These are phyloP conservation scores for Pichia manshurica DNA, from an alignment of 805 yeast species.

Conservation along the genomic window DNA sequence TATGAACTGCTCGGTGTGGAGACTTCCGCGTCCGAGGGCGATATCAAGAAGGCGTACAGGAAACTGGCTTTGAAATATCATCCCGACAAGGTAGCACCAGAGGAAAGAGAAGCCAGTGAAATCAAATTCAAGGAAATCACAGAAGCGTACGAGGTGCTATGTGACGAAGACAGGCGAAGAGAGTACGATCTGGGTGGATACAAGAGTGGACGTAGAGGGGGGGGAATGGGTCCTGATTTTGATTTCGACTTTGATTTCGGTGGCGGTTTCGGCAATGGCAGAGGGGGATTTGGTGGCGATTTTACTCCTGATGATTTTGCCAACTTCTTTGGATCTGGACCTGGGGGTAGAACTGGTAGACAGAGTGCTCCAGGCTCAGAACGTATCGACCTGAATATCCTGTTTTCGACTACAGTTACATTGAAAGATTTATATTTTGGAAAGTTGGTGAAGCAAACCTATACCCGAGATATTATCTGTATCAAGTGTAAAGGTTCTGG, in stretches of 20 bases:
- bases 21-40: conserved; percentile 45
- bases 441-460: conserved; percentile 65
- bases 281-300: conserved; percentile 29
- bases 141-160: conserved; percentile 78
- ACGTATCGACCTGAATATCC: conserved; percentile 45
- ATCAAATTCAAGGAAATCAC: conserved; percentile 74
- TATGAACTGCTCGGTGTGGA: conserved; percentile 20
- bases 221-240: conserved; percentile 18
- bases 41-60: conserved; percentile 80
- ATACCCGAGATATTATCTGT: conserved; percentile 71
- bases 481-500: conserved; percentile 72
- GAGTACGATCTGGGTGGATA: conserved; percentile 45
- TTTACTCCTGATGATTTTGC: conserved; percentile 66
- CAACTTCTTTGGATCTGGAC: conserved; percentile 55
- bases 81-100: conserved; percentile 68
- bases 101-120: conserved; percentile 62
- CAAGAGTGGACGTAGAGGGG: conserved; percentile 1
- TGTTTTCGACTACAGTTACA: conserved; percentile 56
- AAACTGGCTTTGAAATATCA: conserved; percentile 77
- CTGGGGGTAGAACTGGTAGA: conserved; percentile 18
- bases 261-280: conserved; percentile 17
- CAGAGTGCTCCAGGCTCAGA: conserved; percentile 14
- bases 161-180: conserved; percentile 57
- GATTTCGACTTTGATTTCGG: conserved; percentile 20
- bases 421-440: conserved; percentile 78